Evolutionary conservation across 225 moss, liverwort and hornwort species (phyloP), one percentile per base, ranked within the genome.

Genomic region (Anthoceros angustus): DNA sequence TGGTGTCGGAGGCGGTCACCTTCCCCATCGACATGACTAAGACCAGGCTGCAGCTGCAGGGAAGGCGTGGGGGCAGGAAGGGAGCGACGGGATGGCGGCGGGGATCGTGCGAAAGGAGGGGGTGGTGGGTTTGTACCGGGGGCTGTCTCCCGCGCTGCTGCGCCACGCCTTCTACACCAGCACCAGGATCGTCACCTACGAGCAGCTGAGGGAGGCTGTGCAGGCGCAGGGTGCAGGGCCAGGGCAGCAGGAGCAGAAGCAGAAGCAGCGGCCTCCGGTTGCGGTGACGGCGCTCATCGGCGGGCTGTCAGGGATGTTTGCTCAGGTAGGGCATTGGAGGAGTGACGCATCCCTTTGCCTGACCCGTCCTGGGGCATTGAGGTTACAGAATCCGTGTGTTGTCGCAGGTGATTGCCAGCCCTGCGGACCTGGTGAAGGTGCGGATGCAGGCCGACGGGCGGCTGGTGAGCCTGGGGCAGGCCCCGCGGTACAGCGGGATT

Each of bases 391-490:
- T 11, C 42, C 9, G 24, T 32, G 21, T 39, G 39, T 39, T 64
- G 40, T 16, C 49, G 69, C 76, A 94, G 94, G 80, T 88, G 70
- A 75, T 95, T 63, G 95, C 95, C n/a, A 95, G 95, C 67, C 95
- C 95, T 24, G 88, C 91, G 7, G 95, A 98, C 69, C 67, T 98
- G 74, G 83, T 98, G 71, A 98, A 98, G 80, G 95, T 98, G 73
- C 85, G 95, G 42, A 98, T 98, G 92, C 95, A 98, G 79, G 74
- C 87, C 0, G 91, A 98, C 69, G 95, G 95, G 25, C 71, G 91
- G 5, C 65, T 87, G 43, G 78, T 74, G 16, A 84, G 78, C 24
- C 69, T 84, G 18, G 95, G 95, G 10, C 91, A 86, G 43, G 42
- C 48, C 0, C 92, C 88, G 5, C 91, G 95, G 18, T 98, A 98